Evolutionary conservation across 176 grass and related monocot genomes (phyloP).

Genomic region (Metroxylon sagu): DNA sequence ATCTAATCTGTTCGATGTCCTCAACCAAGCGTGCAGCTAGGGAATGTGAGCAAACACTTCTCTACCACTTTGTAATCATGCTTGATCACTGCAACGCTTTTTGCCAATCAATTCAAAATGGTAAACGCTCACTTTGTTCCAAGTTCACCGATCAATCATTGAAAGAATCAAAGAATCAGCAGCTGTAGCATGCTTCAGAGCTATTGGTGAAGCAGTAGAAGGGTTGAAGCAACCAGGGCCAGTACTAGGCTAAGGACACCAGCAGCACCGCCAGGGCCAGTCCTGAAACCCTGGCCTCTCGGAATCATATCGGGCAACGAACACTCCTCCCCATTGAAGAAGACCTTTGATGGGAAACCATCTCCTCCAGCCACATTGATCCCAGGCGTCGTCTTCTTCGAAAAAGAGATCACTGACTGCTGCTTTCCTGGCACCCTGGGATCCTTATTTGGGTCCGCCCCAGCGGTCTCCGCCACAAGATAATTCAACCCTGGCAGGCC

Average conservation of each 20-base stretch:
- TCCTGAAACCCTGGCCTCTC: conserved; percentile 33
- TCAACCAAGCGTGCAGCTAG: neutral
- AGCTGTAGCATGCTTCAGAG: conserved; percentile 24
- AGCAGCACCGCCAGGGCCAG: neutral
- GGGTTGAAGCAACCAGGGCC: conserved; percentile 31
- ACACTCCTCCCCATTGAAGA: conserved; percentile 83
- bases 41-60: neutral
- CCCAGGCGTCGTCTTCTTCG: conserved; percentile 35
- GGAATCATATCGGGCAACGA: conserved; percentile 55
- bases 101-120: neutral
- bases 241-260: conserved; percentile 20
- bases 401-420: conserved; percentile 63
- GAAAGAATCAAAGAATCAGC: conserved; percentile 71
- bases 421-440: conserved; percentile 51
- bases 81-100: neutral
- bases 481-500: conserved; percentile 69
- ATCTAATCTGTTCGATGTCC: neutral
- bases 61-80: neutral
- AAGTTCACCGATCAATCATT: conserved; percentile 9
- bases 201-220: conserved; percentile 47
- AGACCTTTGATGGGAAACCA: conserved; percentile 57
- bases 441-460: conserved; percentile 17
- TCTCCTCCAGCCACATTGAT: conserved; percentile 41
- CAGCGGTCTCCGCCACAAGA: conserved; percentile 68
- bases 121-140: conserved; percentile 22